Conservation (phyloP, 2,329 filamentous ascomycete species). For the Calonectria multiphialidica region DNA sequence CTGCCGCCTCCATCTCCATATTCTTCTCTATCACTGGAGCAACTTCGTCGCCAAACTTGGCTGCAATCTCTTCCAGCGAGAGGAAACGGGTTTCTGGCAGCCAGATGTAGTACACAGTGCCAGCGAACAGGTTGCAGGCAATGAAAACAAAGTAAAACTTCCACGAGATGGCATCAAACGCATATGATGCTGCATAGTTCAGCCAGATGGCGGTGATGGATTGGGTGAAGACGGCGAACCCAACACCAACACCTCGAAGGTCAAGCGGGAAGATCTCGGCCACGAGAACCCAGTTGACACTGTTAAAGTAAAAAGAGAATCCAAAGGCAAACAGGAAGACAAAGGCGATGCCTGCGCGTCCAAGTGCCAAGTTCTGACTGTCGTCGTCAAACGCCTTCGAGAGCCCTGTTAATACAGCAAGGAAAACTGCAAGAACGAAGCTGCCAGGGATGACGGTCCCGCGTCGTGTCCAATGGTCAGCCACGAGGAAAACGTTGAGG, state of each 20-base stretch:
- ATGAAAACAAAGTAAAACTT: constrained; percentile 51
- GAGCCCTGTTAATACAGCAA: constrained; percentile 16
- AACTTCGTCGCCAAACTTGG: constrained; percentile 47
- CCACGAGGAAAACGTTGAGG: constrained; percentile 46
- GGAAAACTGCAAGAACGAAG: constrained; percentile 6
- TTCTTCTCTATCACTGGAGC: constrained; percentile 12
- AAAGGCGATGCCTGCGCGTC: constrained; percentile 45
- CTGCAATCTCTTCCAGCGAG: constrained; percentile 49
- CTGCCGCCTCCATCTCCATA: not conserved
- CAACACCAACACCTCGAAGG: constrained; percentile 42
- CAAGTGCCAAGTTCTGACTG: constrained; percentile 30
- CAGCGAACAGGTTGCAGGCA: constrained; percentile 45
- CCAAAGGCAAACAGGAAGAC: constrained; percentile 48
- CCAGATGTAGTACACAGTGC: constrained; percentile 46
- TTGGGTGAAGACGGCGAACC: constrained; percentile 44
- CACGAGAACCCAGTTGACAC: constrained; percentile 46
- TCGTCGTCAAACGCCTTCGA: constrained; percentile 29
- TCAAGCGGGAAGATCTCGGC: constrained; percentile 45
- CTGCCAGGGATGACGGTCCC: constrained; percentile 18
- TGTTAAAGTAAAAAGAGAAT: constrained; percentile 50
- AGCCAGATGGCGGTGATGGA: constrained; percentile 48
- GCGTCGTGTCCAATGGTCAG: constrained; percentile 46
- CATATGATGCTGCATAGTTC: constrained; percentile 42
- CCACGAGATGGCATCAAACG: constrained; percentile 47
- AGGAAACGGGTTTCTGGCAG: constrained; percentile 50